Conservation (phyloP, 164 flowering plant genomes). For the Magnolia officinalis region DNA sequence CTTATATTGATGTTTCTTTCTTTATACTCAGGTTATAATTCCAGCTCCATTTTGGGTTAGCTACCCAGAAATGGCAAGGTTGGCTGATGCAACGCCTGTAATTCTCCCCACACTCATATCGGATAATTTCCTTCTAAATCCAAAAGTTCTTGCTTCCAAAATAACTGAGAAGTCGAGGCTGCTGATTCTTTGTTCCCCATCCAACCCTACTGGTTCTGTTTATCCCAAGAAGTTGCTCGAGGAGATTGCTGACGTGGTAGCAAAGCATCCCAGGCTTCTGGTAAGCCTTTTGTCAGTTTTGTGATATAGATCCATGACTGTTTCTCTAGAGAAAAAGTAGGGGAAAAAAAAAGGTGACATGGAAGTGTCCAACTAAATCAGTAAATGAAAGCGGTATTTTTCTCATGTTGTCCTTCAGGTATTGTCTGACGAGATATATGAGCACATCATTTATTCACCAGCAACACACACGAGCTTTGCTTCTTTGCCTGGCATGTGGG, state of each 20-base stretch:
- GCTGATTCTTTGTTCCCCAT: constrained; percentile 87
- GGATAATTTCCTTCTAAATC: constrained; percentile 75
- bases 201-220: constrained; percentile 97
- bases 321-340: too few relatives aligned
- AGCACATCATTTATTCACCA: constrained; percentile 88
- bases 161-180: constrained; percentile 83
- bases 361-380: not conserved
- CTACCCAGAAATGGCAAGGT: constrained; percentile 93
- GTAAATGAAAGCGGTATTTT: not conserved
- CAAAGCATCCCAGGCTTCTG: constrained; percentile 87
- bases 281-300: constrained; percentile 29
- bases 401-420: constrained; percentile 47
- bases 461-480: constrained; percentile 95
- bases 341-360: not conserved
- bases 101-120: constrained; percentile 69
- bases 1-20: not conserved
- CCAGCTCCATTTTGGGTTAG: constrained; percentile 97
- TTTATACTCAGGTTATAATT: constrained; percentile 65
- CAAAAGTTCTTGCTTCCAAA: constrained; percentile 69
- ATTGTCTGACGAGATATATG: constrained; percentile 91
- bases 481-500: constrained; percentile 96
- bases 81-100: constrained; percentile 93
- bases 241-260: constrained; percentile 78
- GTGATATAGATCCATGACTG: not conserved
- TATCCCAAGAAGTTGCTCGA: constrained; percentile 76